These are phyloP conservation scores for Gossypium davidsonii DNA, from an alignment of 441 rosid genomes.

Conservation along the genomic window DNA sequence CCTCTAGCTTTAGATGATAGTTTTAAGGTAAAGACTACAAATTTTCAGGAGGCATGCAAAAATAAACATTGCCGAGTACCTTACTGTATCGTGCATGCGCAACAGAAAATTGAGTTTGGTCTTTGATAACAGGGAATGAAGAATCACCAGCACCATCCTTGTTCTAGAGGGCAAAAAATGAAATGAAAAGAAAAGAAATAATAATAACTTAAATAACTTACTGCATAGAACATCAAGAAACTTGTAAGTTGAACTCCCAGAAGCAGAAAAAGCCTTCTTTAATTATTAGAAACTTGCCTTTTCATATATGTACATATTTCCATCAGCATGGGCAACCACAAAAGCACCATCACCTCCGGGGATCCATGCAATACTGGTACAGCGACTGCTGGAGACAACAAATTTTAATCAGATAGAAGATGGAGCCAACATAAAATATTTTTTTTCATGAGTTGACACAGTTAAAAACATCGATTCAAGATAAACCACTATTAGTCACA, in stretches of 20 bases:
- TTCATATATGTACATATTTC: slow-evolving; percentile 84
- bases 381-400: slow-evolving; percentile 57
- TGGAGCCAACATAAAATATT: background rate
- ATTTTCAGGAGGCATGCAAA: background rate
- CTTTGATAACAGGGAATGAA: slow-evolving; percentile 83
- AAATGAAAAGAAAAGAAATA: background rate
- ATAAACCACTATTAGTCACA: background rate
- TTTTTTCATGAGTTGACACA: too few species aligned
- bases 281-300: slow-evolving; percentile 50
- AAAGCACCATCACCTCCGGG: slow-evolving; percentile 96
- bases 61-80: slow-evolving; percentile 38
- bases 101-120: slow-evolving; percentile 81
- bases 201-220: background rate
- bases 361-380: slow-evolving; percentile 83
- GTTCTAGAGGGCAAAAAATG: slow-evolving; percentile 32
- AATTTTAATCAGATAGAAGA: slow-evolving; percentile 6
- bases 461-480: background rate
- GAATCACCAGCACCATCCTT: slow-evolving; percentile 88
- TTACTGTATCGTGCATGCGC: slow-evolving; percentile 85
- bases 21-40: background rate
- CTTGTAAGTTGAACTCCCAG: background rate
- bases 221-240: slow-evolving; percentile 12
- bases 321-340: slow-evolving; percentile 93
- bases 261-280: background rate
- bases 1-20: background rate